phyloP scores from a whole-genome alignment of 345 rosid genomes.

The Lepidium didymum region DNA sequence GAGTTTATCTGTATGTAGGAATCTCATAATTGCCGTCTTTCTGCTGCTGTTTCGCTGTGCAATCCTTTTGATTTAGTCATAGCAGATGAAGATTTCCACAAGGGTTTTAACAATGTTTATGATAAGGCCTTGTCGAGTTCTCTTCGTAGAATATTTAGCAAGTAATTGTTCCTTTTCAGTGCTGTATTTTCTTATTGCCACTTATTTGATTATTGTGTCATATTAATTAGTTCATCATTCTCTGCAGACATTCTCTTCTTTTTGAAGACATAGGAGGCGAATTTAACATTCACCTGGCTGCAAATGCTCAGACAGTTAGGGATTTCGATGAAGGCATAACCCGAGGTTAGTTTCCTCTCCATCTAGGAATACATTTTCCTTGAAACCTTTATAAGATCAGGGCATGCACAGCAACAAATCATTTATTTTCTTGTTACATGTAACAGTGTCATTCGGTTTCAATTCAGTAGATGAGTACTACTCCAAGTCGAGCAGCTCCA shows the following conservation, averaged over 20 bases:
- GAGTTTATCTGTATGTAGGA: constrained; percentile 42
- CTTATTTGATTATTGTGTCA: neutral
- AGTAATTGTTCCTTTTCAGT: constrained; percentile 30
- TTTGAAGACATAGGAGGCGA: constrained; percentile 86
- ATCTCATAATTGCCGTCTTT: constrained; percentile 52
- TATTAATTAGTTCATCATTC: neutral
- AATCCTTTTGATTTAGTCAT: constrained; percentile 91
- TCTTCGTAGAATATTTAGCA: constrained; percentile 58
- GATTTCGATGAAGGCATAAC: constrained; percentile 85
- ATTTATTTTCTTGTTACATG: neutral
- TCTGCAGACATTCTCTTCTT: constrained; percentile 67
- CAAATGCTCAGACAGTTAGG: constrained; percentile 71
- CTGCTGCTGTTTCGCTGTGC: constrained; percentile 83
- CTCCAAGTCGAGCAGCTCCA: constrained; percentile 78
- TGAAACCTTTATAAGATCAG: neutral
- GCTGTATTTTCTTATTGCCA: neutral
- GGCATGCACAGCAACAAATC: neutral
- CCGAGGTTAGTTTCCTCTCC: constrained; percentile 40
- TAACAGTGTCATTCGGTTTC: constrained; percentile 89
- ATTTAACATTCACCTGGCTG: constrained; percentile 57
- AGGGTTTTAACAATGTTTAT: constrained; percentile 84
- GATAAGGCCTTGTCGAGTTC: constrained; percentile 70
- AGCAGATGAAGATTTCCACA: constrained; percentile 85
- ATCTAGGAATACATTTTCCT: too few species aligned
- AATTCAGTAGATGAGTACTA: constrained; percentile 88